A percentile compares a stretch with the other conserved stretches of the same genome.
Conservation (phyloP, 164 flowering plant species). For the Stephania cephalantha region DNA sequence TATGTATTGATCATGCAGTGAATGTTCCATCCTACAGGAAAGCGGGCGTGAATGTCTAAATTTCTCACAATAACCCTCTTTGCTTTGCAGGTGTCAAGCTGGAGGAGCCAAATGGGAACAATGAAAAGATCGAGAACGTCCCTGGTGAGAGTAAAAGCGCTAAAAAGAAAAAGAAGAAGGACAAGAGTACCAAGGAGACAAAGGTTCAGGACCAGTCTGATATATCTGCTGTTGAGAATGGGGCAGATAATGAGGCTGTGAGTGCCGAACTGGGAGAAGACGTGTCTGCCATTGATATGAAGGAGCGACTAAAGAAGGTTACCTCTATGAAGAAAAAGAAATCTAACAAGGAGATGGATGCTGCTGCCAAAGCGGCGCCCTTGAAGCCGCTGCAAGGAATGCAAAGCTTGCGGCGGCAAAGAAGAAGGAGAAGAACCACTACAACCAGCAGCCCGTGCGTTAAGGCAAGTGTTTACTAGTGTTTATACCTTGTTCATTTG, state of each 20-base stretch:
- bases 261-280: conserved; percentile 35
- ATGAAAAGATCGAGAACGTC: conserved; percentile 47
- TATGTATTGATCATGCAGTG: not conserved
- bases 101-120: conserved; percentile 38
- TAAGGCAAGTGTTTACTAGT: conserved; percentile 23
- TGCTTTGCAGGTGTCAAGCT: conserved; percentile 30
- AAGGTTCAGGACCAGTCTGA: conserved; percentile 35
- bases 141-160: conserved; percentile 60
- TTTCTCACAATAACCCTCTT: not conserved
- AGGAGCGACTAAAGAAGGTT: conserved; percentile 74
- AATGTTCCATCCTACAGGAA: not conserved
- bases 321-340: conserved; percentile 78
- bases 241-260: conserved; percentile 21
- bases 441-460: conserved; percentile 65
- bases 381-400: conserved; percentile 75
- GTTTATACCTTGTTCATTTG: conserved; percentile 25
- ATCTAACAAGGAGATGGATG: conserved; percentile 78
- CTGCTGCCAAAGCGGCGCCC: conserved; percentile 83
- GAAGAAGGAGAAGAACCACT: conserved; percentile 89
- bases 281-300: conserved; percentile 44
- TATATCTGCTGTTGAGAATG: conserved; percentile 25
- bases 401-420: conserved; percentile 93
- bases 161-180: conserved; percentile 93
- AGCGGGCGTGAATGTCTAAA: not conserved
- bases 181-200: conserved; percentile 51